Evolutionary conservation across 192 early-diverging fungal genomes (phyloP).

Genomic region (Coemansia brasiliensis): DNA sequence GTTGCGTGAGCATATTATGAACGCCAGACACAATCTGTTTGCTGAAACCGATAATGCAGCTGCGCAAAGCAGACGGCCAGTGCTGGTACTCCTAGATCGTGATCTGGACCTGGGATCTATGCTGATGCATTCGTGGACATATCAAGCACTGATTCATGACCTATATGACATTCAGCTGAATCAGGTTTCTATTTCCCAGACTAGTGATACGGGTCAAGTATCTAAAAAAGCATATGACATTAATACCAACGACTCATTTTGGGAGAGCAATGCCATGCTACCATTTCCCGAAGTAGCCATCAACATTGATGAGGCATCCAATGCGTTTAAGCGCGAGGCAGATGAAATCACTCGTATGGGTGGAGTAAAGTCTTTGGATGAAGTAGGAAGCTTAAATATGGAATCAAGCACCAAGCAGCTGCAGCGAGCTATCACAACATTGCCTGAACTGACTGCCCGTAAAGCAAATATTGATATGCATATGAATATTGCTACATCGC

Average conservation of each 20-base stretch:
- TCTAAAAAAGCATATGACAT: conserved; percentile 82
- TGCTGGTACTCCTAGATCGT: conserved; percentile 88
- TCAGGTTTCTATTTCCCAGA: conserved; percentile 63
- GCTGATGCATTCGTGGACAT: conserved; percentile 98
- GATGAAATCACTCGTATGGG: conserved; percentile 86
- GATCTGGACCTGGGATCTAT: conserved; percentile 89
- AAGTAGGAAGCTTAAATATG: conserved; percentile 60
- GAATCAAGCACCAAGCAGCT: conserved; percentile 83
- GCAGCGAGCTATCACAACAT: conserved; percentile 84
- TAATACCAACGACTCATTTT: conserved; percentile 89
- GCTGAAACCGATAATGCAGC: conserved; percentile 55
- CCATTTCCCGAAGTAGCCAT: conserved; percentile 98
- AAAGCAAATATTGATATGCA: conserved; percentile 97
- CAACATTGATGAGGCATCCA: conserved; percentile 90
- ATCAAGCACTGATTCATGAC: conserved; percentile 95
- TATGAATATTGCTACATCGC: conserved; percentile 92
- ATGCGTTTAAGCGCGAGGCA: conserved; percentile 92
- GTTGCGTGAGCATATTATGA: conserved; percentile 90
- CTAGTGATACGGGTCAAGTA: conserved; percentile 64
- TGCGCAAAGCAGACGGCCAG: conserved; percentile 64
- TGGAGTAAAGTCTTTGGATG: conserved; percentile 76
- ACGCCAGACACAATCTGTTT: conserved; percentile 84
- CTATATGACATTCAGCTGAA: conserved; percentile 91
- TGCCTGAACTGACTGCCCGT: conserved; percentile 93
- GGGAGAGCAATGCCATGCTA: conserved; percentile 85